Base-by-base conservation (phyloP, 1,139 yeast genomes). In the Blastobotrys illinoisensis region DNA sequence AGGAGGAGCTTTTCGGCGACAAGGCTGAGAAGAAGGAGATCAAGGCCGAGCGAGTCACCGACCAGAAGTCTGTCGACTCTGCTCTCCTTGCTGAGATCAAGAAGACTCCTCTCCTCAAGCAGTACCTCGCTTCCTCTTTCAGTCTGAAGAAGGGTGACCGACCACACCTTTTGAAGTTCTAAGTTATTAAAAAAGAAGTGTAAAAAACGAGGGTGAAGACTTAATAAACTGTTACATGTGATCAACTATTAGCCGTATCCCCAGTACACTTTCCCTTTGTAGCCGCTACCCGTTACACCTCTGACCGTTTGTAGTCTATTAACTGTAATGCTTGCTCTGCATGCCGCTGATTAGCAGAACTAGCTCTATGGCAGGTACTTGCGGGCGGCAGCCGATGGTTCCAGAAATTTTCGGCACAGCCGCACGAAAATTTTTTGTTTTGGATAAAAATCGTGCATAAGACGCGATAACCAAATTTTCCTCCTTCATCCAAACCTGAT, bases 131-230 rank as follows among this genome's bases (percentile, higher is more conserved):
- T 70, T 79, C 97, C 72, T 81, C 96, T 69, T 93, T 93, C 93
- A 86, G 97, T 71, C 86, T 95, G 80, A 91, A 90, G 89, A 85
- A 82, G 81, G 99, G 99, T 79, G 99, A 93, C 85, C 90, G 82
- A 80, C 99, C 99, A 74, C 99, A 93, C 81, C 87, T 88, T 78
- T 90, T 93, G 86, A 89, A 88, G 83, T 93, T 93, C 79, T 93
- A 89, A 86, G 52, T 56, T 36, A 46, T 23, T 21, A 32, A 32
- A 32, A 32, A 26, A 26, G 32, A 26, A 32, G 40, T 32, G 40
- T 20, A 32, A 32, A 32, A 32, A 32, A 32, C 40, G 40, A 32
- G 40, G 40, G 40, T 32, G 40, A 32, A 32, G 40, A 32, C 40
- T 32, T 45, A 45, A 20, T 14, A 23, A 45, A 23, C 18, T 45